Evolutionary conservation across 169 alveolate species (phyloP).

Genomic region (Cardiosporidium cionae): DNA sequence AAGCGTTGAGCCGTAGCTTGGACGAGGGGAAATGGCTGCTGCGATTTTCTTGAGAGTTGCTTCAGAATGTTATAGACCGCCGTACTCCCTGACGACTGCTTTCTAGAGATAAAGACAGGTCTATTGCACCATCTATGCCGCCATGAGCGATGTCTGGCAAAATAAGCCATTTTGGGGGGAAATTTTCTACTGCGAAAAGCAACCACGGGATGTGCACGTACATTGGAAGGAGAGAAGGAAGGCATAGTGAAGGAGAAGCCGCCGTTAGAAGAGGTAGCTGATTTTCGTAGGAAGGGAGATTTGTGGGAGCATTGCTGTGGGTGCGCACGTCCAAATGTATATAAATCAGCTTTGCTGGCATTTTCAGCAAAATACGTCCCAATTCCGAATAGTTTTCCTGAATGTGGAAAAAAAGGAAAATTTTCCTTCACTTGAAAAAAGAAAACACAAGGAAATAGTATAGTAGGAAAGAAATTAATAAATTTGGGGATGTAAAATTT

Average conservation of each 20-base stretch:
- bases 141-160: no score
- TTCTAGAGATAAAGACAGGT: no score
- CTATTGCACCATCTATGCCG: no score
- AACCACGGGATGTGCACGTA: background rate
- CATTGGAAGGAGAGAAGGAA: background rate
- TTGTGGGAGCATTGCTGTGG: no score
- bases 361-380: slow-evolving; percentile 29
- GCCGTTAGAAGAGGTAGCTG: slow-evolving; percentile 4
- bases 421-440: background rate
- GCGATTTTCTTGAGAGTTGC: no score
- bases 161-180: background rate
- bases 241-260: slow-evolving; percentile 4
- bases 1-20: no score
- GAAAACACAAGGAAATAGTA: background rate
- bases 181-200: background rate
- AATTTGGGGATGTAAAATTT: background rate
- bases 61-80: no score
- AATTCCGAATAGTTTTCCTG: slow-evolving; percentile 27
- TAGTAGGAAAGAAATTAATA: background rate
- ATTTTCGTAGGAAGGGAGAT: background rate
- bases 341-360: slow-evolving; percentile 36
- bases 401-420: background rate
- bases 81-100: no score
- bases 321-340: no score
- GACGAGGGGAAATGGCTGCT: no score